Percentiles rank a stretch among this genome's conserved stretches.
Conservation (phyloP, 83 land plant species). For the Picea mariana region DNA sequence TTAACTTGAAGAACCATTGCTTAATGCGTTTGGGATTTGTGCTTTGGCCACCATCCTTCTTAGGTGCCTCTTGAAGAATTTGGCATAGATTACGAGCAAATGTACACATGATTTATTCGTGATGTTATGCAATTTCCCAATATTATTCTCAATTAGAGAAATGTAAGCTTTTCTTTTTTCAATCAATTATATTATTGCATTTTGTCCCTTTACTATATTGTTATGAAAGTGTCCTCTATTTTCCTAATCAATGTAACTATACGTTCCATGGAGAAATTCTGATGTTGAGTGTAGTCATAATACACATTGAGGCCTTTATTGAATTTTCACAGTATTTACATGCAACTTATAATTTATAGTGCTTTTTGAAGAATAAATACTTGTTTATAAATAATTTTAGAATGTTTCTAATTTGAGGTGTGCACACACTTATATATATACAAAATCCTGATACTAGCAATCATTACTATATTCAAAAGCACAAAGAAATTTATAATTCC, state of each 20-base stretch:
- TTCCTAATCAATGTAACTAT: background rate
- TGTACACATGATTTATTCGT: background rate
- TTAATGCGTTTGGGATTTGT: slow-evolving; percentile 1
- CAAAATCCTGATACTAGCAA: no score
- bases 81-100: background rate
- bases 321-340: background rate
- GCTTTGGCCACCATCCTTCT: background rate
- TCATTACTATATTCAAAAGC: no score
- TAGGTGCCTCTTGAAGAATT: background rate
- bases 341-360: background rate
- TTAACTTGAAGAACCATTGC: background rate
- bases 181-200: background rate
- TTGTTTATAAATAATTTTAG: background rate
- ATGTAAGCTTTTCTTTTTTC: background rate
- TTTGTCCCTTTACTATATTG: background rate
- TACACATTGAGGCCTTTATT: background rate
- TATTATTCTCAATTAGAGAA: background rate
- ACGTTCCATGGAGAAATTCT: background rate
- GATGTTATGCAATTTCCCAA: background rate
- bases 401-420: no score
- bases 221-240: background rate
- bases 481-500: no score
- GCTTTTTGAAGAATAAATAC: background rate
- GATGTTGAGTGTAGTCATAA: background rate
- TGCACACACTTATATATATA: no score